These are phyloP conservation scores for Soucietia sequanensis DNA, from an alignment of 805 yeast genomes.

Conservation along the genomic window DNA sequence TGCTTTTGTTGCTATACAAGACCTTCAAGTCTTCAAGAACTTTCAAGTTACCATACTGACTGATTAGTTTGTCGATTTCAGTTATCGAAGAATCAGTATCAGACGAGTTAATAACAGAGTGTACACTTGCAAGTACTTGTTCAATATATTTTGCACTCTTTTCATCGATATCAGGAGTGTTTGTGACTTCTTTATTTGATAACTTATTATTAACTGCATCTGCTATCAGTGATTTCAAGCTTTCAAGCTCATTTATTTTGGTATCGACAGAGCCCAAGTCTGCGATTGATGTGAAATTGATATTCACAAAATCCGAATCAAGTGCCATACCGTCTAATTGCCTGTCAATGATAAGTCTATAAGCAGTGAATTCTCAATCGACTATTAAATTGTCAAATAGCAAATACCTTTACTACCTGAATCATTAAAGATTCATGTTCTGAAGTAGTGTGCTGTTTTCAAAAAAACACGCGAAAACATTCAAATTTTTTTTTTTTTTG, in stretches of 20 bases:
- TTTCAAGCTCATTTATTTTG: conserved; percentile 23
- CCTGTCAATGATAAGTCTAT: too few relatives aligned
- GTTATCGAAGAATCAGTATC: conserved; percentile 1
- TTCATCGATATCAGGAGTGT: conserved; percentile 1
- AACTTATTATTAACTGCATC: conserved; percentile 6
- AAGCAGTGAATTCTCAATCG: too few relatives aligned
- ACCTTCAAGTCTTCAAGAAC: conserved; percentile 15
- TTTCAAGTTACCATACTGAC: conserved; percentile 13
- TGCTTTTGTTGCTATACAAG: too few relatives aligned
- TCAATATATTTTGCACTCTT: conserved; percentile 2
- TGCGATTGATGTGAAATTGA: conserved; percentile 28
- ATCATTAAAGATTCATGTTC: too few relatives aligned
- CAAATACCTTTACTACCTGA: too few relatives aligned
- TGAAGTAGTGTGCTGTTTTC: too few relatives aligned
- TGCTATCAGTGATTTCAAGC: conserved; percentile 6
- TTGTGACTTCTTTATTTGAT: not conserved
- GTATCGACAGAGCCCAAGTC: conserved; percentile 32
- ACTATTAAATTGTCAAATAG: too few relatives aligned
- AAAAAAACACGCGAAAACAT: too few relatives aligned
- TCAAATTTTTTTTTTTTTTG: too few relatives aligned
- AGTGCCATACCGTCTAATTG: too few relatives aligned
- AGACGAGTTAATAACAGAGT: not conserved
- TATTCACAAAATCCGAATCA: conserved; percentile 34
- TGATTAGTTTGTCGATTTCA: conserved; percentile 8
- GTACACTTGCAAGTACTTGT: not conserved